phyloP scores from a whole-genome alignment of 768 basidiomycete genomes.

The Crucibulum laeve region DNA sequence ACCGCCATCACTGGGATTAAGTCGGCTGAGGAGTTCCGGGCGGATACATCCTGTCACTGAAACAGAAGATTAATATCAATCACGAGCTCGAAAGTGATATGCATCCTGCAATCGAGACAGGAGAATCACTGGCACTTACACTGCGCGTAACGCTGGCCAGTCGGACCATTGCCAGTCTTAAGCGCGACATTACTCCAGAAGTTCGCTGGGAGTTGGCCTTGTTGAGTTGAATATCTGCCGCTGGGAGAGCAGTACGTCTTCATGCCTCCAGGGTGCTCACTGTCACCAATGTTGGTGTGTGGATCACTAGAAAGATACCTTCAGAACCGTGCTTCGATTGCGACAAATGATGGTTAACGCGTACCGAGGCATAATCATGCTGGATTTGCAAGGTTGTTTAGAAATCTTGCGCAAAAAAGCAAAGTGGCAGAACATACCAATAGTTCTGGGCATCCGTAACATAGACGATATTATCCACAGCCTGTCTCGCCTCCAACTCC shows the following conservation, averaged over 20 bases:
- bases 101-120: background rate
- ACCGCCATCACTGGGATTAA: conserved; percentile 44
- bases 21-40: conserved; percentile 33
- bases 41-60: conserved; percentile 56
- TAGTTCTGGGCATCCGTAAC: conserved; percentile 36
- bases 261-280: conserved; percentile 51
- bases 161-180: conserved; percentile 33
- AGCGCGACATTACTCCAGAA: conserved; percentile 51
- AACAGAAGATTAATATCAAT: too few relatives aligned
- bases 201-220: conserved; percentile 39
- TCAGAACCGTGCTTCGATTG: background rate
- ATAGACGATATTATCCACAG: conserved; percentile 47
- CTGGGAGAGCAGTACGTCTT: conserved; percentile 48
- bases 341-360: conserved; percentile 10
- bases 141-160: conserved; percentile 40
- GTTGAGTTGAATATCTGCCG: conserved; percentile 31
- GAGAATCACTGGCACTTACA: conserved; percentile 27
- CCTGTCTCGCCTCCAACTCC: conserved; percentile 20
- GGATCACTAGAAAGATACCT: conserved; percentile 24
- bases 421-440: conserved; percentile 31
- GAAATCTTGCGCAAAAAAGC: background rate
- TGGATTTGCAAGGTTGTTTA: conserved; percentile 7
- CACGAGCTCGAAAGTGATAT: background rate
- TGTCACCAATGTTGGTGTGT: conserved; percentile 53
- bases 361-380: conserved; percentile 47